Conservation (phyloP, 257 asterid species). For the Solanum okadae region DNA sequence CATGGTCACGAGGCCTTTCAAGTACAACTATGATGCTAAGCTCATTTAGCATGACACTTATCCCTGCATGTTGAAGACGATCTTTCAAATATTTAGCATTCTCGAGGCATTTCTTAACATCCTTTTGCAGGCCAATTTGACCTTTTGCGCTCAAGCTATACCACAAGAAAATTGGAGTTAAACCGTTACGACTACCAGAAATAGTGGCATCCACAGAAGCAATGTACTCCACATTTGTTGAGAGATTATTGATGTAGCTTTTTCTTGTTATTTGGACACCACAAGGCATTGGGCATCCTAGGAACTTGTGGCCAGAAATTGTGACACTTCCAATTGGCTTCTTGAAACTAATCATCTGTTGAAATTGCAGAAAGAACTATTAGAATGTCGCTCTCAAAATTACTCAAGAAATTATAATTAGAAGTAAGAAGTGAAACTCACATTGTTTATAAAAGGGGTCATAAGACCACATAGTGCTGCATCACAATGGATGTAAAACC, state of each 20-base stretch:
- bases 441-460: constrained; percentile 13
- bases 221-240: no score
- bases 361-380: not conserved
- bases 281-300: no score
- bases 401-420: rapidly evolving
- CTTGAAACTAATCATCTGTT: no score
- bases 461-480: constrained; percentile 1
- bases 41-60: constrained; percentile 12
- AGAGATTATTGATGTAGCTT: no score
- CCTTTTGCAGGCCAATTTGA: not conserved
- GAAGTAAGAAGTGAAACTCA: not conserved
- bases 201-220: no score
- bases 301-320: no score
- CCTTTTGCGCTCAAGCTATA: constrained; percentile 7
- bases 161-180: no score
- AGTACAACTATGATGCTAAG: not conserved
- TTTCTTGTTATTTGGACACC: no score
- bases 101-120: not conserved
- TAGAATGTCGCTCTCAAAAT: no score
- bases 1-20: not conserved
- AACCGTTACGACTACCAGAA: no score
- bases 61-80: constrained; percentile 1
- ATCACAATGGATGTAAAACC: constrained; percentile 23
- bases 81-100: constrained; percentile 9
- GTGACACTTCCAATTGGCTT: no score